A percentile compares a stretch with the other conserved stretches of the same genome.
phyloP scores from a whole-genome alignment of 2,329 filamentous ascomycete species.

The Pyrenophora teres region DNA sequence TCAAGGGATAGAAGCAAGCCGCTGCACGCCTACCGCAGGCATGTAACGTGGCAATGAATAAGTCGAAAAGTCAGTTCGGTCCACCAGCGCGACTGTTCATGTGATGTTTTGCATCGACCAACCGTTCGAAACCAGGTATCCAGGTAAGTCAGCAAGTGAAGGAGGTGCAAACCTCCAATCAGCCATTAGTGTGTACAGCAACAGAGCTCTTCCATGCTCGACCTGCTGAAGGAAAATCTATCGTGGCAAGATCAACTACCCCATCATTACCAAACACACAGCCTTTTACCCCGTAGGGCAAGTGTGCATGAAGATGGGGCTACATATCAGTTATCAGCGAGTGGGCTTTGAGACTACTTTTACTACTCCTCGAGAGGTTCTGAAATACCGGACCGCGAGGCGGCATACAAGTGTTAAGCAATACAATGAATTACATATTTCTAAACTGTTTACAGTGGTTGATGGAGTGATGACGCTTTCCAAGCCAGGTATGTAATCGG shows the following conservation, averaged over 20 bases:
- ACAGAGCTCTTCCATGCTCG: constrained; percentile 62
- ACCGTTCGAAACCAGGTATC: constrained; percentile 3
- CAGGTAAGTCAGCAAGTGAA: constrained; percentile 18
- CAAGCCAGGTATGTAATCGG: constrained; percentile 14
- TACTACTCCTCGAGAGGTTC: not conserved
- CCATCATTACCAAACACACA: constrained; percentile 70
- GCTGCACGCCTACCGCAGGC: constrained; percentile 40
- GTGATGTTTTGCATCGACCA: constrained; percentile 27
- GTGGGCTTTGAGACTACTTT: constrained; percentile 4
- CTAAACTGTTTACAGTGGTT: not conserved
- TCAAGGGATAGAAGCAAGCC: constrained; percentile 38
- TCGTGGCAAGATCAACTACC: constrained; percentile 66
- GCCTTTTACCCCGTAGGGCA: constrained; percentile 57
- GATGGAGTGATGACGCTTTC: constrained; percentile 15
- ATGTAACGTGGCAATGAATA: constrained; percentile 46
- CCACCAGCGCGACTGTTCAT: constrained; percentile 21
- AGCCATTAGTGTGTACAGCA: constrained; percentile 76
- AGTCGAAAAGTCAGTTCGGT: constrained; percentile 42
- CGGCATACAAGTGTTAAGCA: constrained; percentile 1
- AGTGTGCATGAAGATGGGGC: constrained; percentile 68
- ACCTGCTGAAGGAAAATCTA: constrained; percentile 68
- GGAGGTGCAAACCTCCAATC: constrained; percentile 23
- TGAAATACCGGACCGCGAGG: not conserved
- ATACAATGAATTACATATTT: constrained; percentile 11
- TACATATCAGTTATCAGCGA: constrained; percentile 51